phyloP scores from a whole-genome alignment of 495 filamentous ascomycete genomes.

The Aspergillus steynii region DNA sequence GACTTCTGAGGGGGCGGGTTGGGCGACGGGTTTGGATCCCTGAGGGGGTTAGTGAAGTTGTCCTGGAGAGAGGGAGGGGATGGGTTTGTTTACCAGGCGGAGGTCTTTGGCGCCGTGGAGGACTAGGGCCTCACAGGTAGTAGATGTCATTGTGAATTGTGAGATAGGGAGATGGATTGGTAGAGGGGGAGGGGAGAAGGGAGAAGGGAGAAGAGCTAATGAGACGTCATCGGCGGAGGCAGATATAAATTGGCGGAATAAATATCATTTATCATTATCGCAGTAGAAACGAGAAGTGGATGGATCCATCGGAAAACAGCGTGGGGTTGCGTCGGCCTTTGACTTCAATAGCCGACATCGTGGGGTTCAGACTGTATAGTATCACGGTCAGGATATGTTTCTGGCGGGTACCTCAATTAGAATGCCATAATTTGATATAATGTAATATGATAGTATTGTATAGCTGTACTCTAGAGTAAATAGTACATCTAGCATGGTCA shows the following conservation, averaged over 20 bases:
- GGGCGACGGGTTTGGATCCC: conserved; percentile 43
- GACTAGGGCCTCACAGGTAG: conserved; percentile 57
- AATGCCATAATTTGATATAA: not conserved
- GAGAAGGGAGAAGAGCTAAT: not conserved
- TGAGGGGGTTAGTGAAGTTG: conserved; percentile 20
- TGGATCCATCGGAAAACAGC: conserved; percentile 2
- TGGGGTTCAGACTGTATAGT: too few relatives aligned
- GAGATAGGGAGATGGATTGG: conserved; percentile 19
- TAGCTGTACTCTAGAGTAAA: too few relatives aligned
- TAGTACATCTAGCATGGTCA: too few relatives aligned
- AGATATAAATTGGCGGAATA: too few relatives aligned
- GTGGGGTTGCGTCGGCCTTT: conserved; percentile 36
- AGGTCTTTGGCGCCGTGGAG: conserved; percentile 70
- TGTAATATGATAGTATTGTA: not conserved
- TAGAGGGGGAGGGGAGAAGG: conserved; percentile 2
- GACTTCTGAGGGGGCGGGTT: conserved; percentile 57
- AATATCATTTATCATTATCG: too few relatives aligned
- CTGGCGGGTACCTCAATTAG: too few relatives aligned
- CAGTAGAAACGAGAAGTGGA: not conserved
- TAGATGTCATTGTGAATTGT: conserved; percentile 27
- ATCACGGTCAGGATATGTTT: too few relatives aligned
- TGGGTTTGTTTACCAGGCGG: conserved; percentile 52
- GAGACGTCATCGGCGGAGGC: conserved; percentile 1
- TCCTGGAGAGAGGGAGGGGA: not conserved
- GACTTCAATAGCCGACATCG: conserved; percentile 37